These are phyloP conservation scores for Xylaria sp. DNA, from an alignment of 2,329 filamentous ascomycete species.

Conservation along the genomic window DNA sequence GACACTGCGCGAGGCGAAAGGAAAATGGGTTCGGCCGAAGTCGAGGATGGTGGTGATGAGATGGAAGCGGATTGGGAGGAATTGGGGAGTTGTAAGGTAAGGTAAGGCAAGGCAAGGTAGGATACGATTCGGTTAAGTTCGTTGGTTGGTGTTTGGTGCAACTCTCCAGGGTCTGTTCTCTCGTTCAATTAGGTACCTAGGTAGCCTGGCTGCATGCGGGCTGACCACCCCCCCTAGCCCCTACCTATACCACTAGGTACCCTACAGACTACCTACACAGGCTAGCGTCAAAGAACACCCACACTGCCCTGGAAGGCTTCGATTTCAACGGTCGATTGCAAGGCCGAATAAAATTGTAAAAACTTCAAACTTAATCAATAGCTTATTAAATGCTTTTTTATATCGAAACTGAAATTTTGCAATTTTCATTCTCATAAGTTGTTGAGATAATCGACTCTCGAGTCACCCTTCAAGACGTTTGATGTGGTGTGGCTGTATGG, in stretches of 20 bases:
- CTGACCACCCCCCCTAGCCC: neutral
- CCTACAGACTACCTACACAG: too few relatives aligned
- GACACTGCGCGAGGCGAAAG: slow-evolving; percentile 18
- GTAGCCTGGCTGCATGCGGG: neutral
- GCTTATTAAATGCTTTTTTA: too few relatives aligned
- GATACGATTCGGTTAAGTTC: neutral
- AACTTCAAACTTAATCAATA: too few relatives aligned
- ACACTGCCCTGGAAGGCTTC: too few relatives aligned
- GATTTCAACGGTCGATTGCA: slow-evolving; percentile 6
- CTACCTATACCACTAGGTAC: too few relatives aligned
- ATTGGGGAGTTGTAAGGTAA: slow-evolving; percentile 4
- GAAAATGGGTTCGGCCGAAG: neutral
- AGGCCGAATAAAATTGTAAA: slow-evolving; percentile 19
- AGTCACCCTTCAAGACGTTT: too few relatives aligned
- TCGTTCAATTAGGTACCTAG: neutral
- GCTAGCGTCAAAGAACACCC: too few relatives aligned
- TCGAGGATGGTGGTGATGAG: slow-evolving; percentile 15
- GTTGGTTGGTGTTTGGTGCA: neutral
- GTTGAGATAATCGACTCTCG: too few relatives aligned
- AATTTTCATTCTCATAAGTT: too few relatives aligned
- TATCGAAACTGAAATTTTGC: too few relatives aligned
- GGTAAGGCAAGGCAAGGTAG: neutral
- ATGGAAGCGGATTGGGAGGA: slow-evolving; percentile 12
- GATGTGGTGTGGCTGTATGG: too few relatives aligned
- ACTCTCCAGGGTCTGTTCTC: neutral